Evolutionary conservation across 495 filamentous ascomycete genomes (phyloP).

Genomic region (Xylaria castorea): DNA sequence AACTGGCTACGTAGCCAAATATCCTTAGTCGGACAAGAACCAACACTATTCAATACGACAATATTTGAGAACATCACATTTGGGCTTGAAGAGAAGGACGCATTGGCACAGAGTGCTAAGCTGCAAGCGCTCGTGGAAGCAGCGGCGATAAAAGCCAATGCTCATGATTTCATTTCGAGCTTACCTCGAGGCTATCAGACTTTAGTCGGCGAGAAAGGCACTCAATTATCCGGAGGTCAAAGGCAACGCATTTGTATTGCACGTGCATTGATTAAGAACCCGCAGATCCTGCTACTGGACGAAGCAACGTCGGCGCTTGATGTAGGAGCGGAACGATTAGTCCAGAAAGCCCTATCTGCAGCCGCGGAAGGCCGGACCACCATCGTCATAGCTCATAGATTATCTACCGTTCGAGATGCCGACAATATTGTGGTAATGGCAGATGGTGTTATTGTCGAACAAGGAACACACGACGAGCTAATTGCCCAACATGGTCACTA

Average conservation of each 20-base stretch:
- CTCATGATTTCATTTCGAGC: conserved; percentile 48
- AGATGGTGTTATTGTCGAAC: conserved; percentile 63
- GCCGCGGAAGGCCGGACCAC: not conserved
- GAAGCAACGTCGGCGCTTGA: conserved; percentile 85
- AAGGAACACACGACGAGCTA: conserved; percentile 72
- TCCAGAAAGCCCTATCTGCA: conserved; percentile 57
- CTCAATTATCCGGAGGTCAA: conserved; percentile 60
- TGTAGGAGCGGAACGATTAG: conserved; percentile 67
- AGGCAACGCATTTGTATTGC: conserved; percentile 77
- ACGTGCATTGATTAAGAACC: conserved; percentile 72
- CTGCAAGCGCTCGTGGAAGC: not conserved
- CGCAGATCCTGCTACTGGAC: conserved; percentile 80
- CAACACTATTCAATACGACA: conserved; percentile 65
- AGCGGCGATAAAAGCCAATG: conserved; percentile 22
- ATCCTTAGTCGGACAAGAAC: conserved; percentile 64
- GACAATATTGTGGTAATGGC: conserved; percentile 76
- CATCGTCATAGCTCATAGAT: conserved; percentile 54
- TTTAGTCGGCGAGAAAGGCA: conserved; percentile 57
- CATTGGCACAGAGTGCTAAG: not conserved
- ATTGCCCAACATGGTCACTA: conserved; percentile 61
- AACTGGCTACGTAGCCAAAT: conserved; percentile 61
- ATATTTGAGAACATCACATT: conserved; percentile 57
- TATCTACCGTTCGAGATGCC: conserved; percentile 73
- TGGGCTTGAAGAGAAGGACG: not conserved
- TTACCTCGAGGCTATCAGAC: conserved; percentile 64